phyloP scores from a whole-genome alignment of 768 basidiomycete genomes.

The Leccinum ochraceum region DNA sequence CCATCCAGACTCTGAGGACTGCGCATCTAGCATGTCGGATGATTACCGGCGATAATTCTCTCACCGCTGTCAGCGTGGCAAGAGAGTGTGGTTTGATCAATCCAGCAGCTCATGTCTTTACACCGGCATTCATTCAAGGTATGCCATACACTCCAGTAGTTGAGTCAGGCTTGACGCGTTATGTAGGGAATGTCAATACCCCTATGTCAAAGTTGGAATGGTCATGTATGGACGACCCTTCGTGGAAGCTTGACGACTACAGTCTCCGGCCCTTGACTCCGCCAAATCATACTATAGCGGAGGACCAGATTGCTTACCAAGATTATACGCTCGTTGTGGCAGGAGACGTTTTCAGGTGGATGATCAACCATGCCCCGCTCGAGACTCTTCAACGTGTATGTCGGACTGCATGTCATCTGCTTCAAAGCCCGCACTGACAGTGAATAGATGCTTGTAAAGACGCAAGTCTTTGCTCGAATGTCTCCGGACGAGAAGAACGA shows the following conservation, averaged over 20 bases:
- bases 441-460: slow-evolving; percentile 93
- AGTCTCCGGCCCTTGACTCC: slow-evolving; percentile 79
- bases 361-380: slow-evolving; percentile 90
- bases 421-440: slow-evolving; percentile 3
- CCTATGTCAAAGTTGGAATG: slow-evolving; percentile 75
- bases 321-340: slow-evolving; percentile 93
- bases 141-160: not conserved
- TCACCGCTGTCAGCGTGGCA: slow-evolving; percentile 96
- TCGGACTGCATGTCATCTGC: not conserved
- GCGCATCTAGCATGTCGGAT: slow-evolving; percentile 95
- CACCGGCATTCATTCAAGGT: slow-evolving; percentile 80
- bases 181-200: slow-evolving; percentile 52
- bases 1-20: slow-evolving; percentile 82
- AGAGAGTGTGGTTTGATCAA: slow-evolving; percentile 89
- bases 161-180: slow-evolving; percentile 3
- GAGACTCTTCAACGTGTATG: slow-evolving; percentile 90
- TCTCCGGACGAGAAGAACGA: slow-evolving; percentile 99
- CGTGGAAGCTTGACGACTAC: slow-evolving; percentile 85
- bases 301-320: slow-evolving; percentile 70
- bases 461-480: slow-evolving; percentile 97
- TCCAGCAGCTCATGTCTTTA: slow-evolving; percentile 86
- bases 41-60: slow-evolving; percentile 97
- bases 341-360: slow-evolving; percentile 97
- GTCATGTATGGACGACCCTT: slow-evolving; percentile 87
- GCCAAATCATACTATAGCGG: slow-evolving; percentile 69